Percentiles rank a stretch among this genome's conserved stretches.
Evolutionary conservation across 495 filamentous ascomycete genomes (phyloP).

Genomic region (Venustampulla echinocandica): DNA sequence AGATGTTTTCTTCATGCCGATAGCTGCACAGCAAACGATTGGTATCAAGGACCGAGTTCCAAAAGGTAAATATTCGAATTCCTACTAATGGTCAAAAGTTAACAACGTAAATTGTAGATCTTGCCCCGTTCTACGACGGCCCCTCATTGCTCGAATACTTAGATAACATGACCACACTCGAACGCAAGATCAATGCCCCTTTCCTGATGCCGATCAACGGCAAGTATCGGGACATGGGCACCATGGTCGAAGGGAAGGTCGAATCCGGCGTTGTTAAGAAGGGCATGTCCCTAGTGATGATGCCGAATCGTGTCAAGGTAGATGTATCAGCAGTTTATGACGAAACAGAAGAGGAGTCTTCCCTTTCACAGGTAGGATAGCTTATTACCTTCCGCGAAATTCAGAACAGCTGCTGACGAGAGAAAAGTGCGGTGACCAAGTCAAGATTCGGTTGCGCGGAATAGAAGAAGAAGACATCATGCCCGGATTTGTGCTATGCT

Average conservation of each 20-base stretch:
- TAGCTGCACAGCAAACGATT: constrained; percentile 76
- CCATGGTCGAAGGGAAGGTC: constrained; percentile 94
- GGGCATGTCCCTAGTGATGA: constrained; percentile 72
- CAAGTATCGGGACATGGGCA: constrained; percentile 97
- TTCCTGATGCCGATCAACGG: constrained; percentile 98
- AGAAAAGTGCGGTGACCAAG: constrained; percentile 96
- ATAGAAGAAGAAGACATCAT: constrained; percentile 96
- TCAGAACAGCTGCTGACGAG: no score
- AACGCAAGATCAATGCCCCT: constrained; percentile 92
- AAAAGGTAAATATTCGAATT: no score
- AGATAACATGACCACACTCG: constrained; percentile 79
- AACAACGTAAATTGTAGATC: no score
- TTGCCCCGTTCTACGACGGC: constrained; percentile 76
- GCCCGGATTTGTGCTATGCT: constrained; percentile 95
- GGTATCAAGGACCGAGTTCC: constrained; percentile 86
- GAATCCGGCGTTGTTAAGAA: constrained; percentile 91
- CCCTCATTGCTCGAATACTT: constrained; percentile 94
- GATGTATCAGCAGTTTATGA: constrained; percentile 80
- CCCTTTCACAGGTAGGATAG: constrained; percentile 57
- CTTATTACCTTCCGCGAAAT: no score
- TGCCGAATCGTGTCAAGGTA: constrained; percentile 83
- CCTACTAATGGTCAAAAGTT: no score
- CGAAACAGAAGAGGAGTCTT: constrained; percentile 90
- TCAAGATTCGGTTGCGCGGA: constrained; percentile 83
- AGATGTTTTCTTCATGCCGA: constrained; percentile 91